phyloP scores from a whole-genome alignment of 2,329 filamentous ascomycete genomes.

The Beauveria bassiana region DNA sequence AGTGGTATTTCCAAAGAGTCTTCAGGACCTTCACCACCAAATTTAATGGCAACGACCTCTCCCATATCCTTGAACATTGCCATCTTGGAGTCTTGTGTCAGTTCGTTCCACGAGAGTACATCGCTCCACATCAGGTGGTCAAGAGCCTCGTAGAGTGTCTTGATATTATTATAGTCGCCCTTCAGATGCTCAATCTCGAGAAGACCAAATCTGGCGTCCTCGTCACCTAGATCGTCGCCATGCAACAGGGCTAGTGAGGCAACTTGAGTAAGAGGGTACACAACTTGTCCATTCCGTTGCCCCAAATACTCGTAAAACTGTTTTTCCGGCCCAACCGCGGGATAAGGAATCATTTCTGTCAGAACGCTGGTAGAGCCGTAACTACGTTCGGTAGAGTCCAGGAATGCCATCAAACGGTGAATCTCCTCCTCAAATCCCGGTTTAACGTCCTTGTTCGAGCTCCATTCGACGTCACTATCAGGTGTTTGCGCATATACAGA shows the following conservation, averaged over 20 bases:
- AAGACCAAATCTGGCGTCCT: constrained; percentile 32
- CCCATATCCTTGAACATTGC: constrained; percentile 38
- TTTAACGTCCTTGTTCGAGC: constrained; percentile 20
- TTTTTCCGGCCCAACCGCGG: constrained; percentile 29
- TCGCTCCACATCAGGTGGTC: constrained; percentile 42
- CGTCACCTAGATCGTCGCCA: constrained; percentile 23
- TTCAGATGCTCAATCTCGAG: constrained; percentile 32
- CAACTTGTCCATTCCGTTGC: constrained; percentile 18
- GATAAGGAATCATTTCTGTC: constrained; percentile 27
- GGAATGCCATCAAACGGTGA: constrained; percentile 55
- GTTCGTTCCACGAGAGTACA: constrained; percentile 28
- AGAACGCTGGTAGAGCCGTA: constrained; percentile 49
- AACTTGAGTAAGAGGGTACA: constrained; percentile 26
- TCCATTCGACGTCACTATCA: constrained; percentile 22
- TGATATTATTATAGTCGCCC: constrained; percentile 13
- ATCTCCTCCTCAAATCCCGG: constrained; percentile 44
- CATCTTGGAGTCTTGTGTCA: constrained; percentile 30
- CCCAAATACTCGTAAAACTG: constrained; percentile 38
- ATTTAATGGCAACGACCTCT: constrained; percentile 42
- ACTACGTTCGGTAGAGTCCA: constrained; percentile 51
- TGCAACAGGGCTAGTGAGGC: constrained; percentile 23
- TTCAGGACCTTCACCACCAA: constrained; percentile 34
- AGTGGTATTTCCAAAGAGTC: constrained; percentile 42
- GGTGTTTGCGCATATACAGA: constrained; percentile 20
- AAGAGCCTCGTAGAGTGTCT: constrained; percentile 28